These are phyloP conservation scores for Cyclocybe aegerita DNA, from an alignment of 768 basidiomycete genomes.

Conservation along the genomic window DNA sequence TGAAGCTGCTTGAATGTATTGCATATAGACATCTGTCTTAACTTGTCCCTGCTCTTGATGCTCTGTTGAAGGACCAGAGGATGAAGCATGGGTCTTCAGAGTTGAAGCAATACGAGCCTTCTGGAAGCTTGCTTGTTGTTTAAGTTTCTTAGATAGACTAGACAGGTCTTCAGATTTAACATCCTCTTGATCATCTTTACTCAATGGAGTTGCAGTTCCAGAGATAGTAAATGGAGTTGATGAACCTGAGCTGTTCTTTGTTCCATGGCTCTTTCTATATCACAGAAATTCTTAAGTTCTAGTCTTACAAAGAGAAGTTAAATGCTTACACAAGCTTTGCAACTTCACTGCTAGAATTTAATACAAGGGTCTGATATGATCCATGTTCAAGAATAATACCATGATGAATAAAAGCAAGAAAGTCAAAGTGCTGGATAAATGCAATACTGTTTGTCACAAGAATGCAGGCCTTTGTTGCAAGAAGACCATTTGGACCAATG, in stretches of 20 bases:
- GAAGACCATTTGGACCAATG: conserved; percentile 81
- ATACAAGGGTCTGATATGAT: conserved; percentile 58
- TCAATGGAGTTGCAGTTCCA: conserved; percentile 32
- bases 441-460: conserved; percentile 87
- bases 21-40: conserved; percentile 69
- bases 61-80: conserved; percentile 59
- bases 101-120: conserved; percentile 50
- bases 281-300: neutral
- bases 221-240: conserved; percentile 49
- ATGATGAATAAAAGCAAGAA: conserved; percentile 71
- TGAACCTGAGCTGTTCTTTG: conserved; percentile 44
- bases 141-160: conserved; percentile 54
- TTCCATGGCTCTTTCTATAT: conserved; percentile 45
- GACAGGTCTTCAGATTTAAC: conserved; percentile 22
- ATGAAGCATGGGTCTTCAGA: conserved; percentile 36
- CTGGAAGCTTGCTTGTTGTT: conserved; percentile 54
- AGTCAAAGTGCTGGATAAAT: conserved; percentile 78
- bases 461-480: conserved; percentile 80
- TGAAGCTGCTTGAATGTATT: conserved; percentile 82
- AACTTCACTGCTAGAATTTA: conserved; percentile 62
- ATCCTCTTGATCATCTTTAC: conserved; percentile 17
- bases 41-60: conserved; percentile 82
- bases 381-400: conserved; percentile 83
- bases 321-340: conserved; percentile 70
- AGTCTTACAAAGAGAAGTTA: neutral